phyloP scores from a whole-genome alignment of 805 yeast species.

The Cyberlindnera euphorbiiphila region DNA sequence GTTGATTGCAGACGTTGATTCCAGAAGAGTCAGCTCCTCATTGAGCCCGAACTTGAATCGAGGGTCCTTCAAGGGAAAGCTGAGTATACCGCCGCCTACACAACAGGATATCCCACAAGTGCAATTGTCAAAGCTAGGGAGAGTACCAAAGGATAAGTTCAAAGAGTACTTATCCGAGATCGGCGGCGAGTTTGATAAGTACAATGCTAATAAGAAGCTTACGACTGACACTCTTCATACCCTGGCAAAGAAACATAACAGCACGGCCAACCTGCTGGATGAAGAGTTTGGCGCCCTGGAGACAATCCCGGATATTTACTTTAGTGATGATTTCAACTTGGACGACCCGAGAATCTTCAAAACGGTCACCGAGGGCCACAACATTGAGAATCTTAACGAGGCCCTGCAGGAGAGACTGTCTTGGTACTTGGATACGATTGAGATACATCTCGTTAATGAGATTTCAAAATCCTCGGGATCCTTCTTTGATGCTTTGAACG shows the following conservation, averaged over 20 bases:
- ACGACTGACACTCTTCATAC: constrained; percentile 33
- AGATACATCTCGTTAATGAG: constrained; percentile 72
- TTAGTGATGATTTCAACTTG: constrained; percentile 63
- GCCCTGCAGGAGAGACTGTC: constrained; percentile 75
- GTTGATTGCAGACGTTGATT: constrained; percentile 59
- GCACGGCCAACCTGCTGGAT: constrained; percentile 17
- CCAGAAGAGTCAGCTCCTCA: constrained; percentile 28
- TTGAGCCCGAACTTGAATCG: constrained; percentile 27
- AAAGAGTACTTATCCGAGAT: constrained; percentile 42
- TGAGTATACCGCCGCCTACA: constrained; percentile 64
- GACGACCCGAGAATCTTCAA: constrained; percentile 87
- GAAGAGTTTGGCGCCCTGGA: constrained; percentile 29
- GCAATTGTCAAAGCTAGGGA: constrained; percentile 50
- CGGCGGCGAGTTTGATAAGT: constrained; percentile 41
- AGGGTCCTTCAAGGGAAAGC: constrained; percentile 34
- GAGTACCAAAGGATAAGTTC: constrained; percentile 41
- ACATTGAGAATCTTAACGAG: constrained; percentile 46
- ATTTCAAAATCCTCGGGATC: constrained; percentile 81
- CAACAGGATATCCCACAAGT: constrained; percentile 81
- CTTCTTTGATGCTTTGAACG: constrained; percentile 81
- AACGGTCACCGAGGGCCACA: constrained; percentile 60
- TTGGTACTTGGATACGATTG: constrained; percentile 80
- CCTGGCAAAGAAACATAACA: constrained; percentile 15
- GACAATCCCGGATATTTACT: constrained; percentile 66
- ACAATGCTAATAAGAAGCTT: constrained; percentile 39